Evolutionary conservation across 2,329 filamentous ascomycete genomes (phyloP).

Genomic region (Cercospora nicotianae): DNA sequence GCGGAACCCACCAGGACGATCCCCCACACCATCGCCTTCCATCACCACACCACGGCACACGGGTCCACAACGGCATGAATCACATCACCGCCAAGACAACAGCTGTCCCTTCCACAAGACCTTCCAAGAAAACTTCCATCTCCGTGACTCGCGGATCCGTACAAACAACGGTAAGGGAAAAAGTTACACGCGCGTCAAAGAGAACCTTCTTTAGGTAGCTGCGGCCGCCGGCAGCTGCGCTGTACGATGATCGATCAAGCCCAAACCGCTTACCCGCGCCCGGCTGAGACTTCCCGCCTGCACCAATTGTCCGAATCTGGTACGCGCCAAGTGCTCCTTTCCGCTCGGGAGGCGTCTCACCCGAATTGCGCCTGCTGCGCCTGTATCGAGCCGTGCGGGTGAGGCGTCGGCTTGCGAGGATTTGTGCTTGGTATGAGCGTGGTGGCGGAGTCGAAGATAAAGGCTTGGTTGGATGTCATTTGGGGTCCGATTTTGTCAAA

Average conservation of each 20-base stretch:
- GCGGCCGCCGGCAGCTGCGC: not conserved
- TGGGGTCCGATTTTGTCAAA: not conserved
- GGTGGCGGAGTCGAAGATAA: not conserved
- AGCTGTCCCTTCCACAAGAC: not conserved
- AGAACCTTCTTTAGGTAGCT: not conserved
- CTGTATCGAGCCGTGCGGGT: not conserved
- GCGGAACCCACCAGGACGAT: not conserved
- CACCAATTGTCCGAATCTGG: not conserved
- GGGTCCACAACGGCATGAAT: not conserved
- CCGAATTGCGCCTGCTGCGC: not conserved
- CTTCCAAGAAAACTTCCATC: not conserved
- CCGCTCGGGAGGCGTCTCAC: slow-evolving; percentile 3
- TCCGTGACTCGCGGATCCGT: not conserved
- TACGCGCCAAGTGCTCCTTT: not conserved
- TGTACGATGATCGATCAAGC: not conserved
- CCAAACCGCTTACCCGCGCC: not conserved
- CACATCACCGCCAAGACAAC: not conserved
- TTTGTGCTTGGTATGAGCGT: not conserved
- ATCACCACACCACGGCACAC: not conserved
- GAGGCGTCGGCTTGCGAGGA: not conserved
- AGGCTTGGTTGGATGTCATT: slow-evolving; percentile 2
- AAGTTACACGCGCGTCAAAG: not conserved
- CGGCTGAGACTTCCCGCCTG: not conserved
- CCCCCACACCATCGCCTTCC: not conserved
- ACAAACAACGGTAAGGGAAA: not conserved